Base-by-base conservation (phyloP, 257 asterid species). In the Solanum pinnatisectum region DNA sequence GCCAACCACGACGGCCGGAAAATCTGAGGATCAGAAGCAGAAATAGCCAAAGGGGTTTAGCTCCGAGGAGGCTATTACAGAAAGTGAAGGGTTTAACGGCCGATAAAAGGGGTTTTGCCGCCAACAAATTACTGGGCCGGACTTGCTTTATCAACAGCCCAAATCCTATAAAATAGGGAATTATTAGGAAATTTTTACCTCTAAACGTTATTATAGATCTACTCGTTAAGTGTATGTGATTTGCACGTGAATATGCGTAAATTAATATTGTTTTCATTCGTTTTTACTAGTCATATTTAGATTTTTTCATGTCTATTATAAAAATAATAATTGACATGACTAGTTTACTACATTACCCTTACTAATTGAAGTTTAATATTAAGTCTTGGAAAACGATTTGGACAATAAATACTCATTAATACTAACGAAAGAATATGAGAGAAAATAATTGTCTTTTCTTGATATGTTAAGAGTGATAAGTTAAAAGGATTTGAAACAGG, bases 81-180 rank as follows among this genome's bases (percentile, higher is more conserved):
- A 74, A 3, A 79, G 3, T 30, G 30, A 81, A 18, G 85, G 85
- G 42, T 81, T 81, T 82, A 81, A 30, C 42, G 30, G 25, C 5
- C 25, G 22, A 44, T 44, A 20, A 49, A 44, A 44, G 65, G 84
- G 84, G 27, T 46, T 44, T 49, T 81, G 42, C 85, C 70, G 85
- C 85, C 70, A 81, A 82, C 44, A 9, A 10, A 65, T n/a, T 82
- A 82, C 49, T 20, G 85, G 85, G 85, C 85, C 44, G 5, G 39
- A 10, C 39, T 79, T 44, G 65, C 25, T 27, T 79, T 44, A 18
- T 49, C 22, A 30, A 82, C 23, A 30, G 44, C 85, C 85, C 70
- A 79, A 82, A 82, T 10, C 30, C 68, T 22, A 60, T 22, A 22
- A 60, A 60, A 22, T 8, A 60, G 68, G 27, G 3, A 22, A 60